Evolutionary conservation across 1,284 basidiomycete species (phyloP), one percentile per base, ranked within the genome.

Genomic region (Leccinum laetum): DNA sequence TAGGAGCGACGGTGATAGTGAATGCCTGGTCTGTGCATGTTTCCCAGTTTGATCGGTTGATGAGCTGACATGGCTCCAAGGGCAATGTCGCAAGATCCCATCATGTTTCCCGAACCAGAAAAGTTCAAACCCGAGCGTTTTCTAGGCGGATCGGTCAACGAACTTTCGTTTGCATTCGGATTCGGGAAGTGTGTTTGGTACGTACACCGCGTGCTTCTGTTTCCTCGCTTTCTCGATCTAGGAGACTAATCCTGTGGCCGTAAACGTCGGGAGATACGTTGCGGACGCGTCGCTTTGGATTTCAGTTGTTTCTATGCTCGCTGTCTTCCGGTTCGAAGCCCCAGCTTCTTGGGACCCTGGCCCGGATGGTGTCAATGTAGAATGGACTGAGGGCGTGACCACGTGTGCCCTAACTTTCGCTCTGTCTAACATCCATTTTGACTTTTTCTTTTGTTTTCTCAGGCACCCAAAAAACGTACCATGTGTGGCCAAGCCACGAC

Each of bases 121-220:
- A 69, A 57, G 4, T 85, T 86, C 69, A 70, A 75, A 46, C 84
- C 84, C 2, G 77, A 79, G 18, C 73, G 84, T 1, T 84, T 82
- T 67, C 61, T 76, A 35, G 44, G 58, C 4, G 61, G 29, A 7
- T 74, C 81, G 26, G 72, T 76, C 46, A 82, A 84, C 68, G 78
- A 79, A n/a, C 72, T 74, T 53, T 70, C 68, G 7, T 80, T 79
- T 64, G 74, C 75, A 0, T 84, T 81, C 66, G 83, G 84, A 8
- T 85, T 82, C 67, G 84, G 84, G 26, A 72, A 79, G 24, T 77
- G 84, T 8, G 72, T 79, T 77, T 67, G 82, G 81, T 81, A 67
- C 9, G 61, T 39, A 24, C 24, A 8, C 16, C 24, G 53, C 21
- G 14, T 26, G 53, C 5, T 55, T 55, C 26, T 55, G 7, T 18